Conservation (phyloP, 2,329 filamentous ascomycete species). For the Pestalotiopsis sp. region DNA sequence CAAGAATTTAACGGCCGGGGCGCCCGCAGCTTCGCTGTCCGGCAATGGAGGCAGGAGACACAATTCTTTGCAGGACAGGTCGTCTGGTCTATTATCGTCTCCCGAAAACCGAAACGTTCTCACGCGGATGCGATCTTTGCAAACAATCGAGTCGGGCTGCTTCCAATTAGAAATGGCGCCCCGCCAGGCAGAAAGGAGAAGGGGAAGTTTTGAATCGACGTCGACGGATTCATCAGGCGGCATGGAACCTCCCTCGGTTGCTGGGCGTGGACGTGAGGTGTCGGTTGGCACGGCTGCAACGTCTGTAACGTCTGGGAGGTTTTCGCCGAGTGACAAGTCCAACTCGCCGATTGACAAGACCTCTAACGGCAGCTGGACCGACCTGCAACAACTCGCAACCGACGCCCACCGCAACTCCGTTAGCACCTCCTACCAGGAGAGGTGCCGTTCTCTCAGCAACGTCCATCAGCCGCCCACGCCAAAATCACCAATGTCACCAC, state of each 20-base stretch:
- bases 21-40: constrained; percentile 41
- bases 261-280: constrained; percentile 31
- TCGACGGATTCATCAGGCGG: constrained; percentile 39
- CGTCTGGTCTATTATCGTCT: constrained; percentile 20
- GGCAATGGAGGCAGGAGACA: constrained; percentile 24
- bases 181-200: constrained; percentile 18
- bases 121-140: constrained; percentile 26
- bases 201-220: constrained; percentile 30
- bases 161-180: constrained; percentile 27
- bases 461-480: constrained; percentile 19
- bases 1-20: constrained; percentile 55
- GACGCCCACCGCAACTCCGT: constrained; percentile 9
- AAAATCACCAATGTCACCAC: constrained; percentile 1
- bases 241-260: constrained; percentile 34
- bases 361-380: constrained; percentile 32
- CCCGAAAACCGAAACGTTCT: constrained; percentile 15
- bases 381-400: constrained; percentile 28
- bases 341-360: constrained; percentile 22
- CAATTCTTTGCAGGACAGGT: constrained; percentile 27
- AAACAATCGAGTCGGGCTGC: constrained; percentile 23
- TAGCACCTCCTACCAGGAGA: constrained; percentile 14
- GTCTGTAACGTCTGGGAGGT: constrained; percentile 38
- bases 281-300: constrained; percentile 44
- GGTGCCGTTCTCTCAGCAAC: constrained; percentile 28
- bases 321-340: constrained; percentile 21